These are phyloP conservation scores for Amanita fuliginea DNA, from an alignment of 768 basidiomycete species.

Conservation along the genomic window DNA sequence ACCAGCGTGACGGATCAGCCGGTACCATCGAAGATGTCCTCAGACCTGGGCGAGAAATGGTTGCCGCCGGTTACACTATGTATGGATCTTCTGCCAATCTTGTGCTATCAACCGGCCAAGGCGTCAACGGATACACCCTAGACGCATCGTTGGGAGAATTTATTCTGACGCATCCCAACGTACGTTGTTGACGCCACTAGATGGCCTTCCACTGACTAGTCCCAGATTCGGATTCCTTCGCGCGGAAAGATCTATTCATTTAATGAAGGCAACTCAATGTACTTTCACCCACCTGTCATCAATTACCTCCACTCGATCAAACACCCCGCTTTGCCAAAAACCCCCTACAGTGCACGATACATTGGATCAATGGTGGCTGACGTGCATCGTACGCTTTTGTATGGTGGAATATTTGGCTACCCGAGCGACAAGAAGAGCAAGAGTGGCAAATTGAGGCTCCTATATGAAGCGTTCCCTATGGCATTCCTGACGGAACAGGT, in stretches of 20 bases:
- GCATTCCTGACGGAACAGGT: constrained; percentile 91
- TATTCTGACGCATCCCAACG: constrained; percentile 95
- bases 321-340: constrained; percentile 65
- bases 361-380: constrained; percentile 99
- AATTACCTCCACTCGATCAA: constrained; percentile 89
- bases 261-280: constrained; percentile 97
- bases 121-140: constrained; percentile 97
- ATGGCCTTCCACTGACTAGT: not conserved
- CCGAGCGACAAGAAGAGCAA: constrained; percentile 98
- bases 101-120: constrained; percentile 88
- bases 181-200: constrained; percentile 21
- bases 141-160: constrained; percentile 95
- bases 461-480: constrained; percentile 99
- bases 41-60: constrained; percentile 92
- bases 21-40: constrained; percentile 86
- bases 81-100: constrained; percentile 93
- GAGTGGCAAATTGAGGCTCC: constrained; percentile 83
- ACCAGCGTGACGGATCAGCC: constrained; percentile 59
- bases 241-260: constrained; percentile 99
- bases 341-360: constrained; percentile 85
- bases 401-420: constrained; percentile 98
- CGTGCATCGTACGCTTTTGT: constrained; percentile 90
- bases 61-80: constrained; percentile 97
- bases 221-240: constrained; percentile 83
- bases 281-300: constrained; percentile 75